These are phyloP conservation scores for Pyricularia grisea DNA, from an alignment of 2,329 filamentous ascomycete species.

Conservation along the genomic window DNA sequence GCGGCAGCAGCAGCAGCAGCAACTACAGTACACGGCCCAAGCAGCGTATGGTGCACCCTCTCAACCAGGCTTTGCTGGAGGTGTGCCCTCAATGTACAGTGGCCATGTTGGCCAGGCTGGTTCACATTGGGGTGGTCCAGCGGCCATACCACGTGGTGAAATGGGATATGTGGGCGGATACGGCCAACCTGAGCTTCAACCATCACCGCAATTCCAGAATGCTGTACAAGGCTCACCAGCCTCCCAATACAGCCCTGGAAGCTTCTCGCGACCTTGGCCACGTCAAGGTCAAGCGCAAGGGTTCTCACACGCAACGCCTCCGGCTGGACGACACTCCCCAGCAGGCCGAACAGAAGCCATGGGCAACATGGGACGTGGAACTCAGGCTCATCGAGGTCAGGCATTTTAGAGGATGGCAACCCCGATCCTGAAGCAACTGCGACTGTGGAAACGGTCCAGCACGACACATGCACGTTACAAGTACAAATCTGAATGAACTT, in stretches of 20 bases:
- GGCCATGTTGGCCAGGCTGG: conserved; percentile 10
- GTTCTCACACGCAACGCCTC: conserved; percentile 10
- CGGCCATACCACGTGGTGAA: conserved; percentile 8
- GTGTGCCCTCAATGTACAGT: conserved; percentile 16
- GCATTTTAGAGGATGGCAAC: conserved; percentile 17
- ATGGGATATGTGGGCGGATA: conserved; percentile 8
- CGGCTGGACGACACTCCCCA: conserved; percentile 17
- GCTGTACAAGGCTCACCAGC: neutral
- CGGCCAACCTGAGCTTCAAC: conserved; percentile 12
- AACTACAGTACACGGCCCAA: conserved; percentile 20
- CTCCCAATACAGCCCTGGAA: neutral
- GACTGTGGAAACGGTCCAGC: neutral
- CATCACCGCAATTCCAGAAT: neutral
- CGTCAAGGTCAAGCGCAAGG: conserved; percentile 12
- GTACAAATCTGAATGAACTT: neutral
- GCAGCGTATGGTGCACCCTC: neutral
- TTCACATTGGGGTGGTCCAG: neutral
- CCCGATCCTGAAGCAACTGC: neutral
- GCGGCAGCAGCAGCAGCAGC: conserved; percentile 21
- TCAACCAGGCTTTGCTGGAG: neutral
- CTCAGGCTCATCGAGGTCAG: conserved; percentile 19
- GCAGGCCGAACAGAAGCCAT: conserved; percentile 7
- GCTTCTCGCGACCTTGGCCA: conserved; percentile 7
- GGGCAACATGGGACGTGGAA: conserved; percentile 14
- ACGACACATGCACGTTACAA: neutral